A percentile compares a stretch with the other conserved stretches of the same genome.
Evolutionary conservation across 2,329 filamentous ascomycete genomes (phyloP).

Genomic region (Talaromyces sp.): DNA sequence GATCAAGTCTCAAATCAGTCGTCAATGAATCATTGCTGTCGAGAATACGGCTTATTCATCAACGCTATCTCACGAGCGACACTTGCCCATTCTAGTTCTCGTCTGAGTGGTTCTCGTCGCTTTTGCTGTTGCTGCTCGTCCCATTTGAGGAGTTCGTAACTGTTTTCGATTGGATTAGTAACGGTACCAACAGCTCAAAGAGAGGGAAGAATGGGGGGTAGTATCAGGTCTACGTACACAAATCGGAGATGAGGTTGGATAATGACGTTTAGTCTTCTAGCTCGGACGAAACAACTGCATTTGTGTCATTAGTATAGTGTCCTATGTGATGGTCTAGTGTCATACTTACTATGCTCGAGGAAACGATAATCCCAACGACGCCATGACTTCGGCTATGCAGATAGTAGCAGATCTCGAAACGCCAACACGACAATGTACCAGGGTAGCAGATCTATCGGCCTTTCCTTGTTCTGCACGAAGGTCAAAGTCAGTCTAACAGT

Average conservation of each 20-base stretch:
- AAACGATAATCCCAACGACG: conserved; percentile 70
- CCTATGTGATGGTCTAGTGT: neutral
- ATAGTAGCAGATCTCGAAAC: conserved; percentile 95
- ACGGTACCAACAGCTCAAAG: neutral
- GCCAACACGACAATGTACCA: conserved; percentile 94
- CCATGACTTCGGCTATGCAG: conserved; percentile 98
- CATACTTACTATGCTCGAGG: conserved; percentile 74
- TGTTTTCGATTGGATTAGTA: conserved; percentile 26
- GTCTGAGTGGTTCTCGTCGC: conserved; percentile 52
- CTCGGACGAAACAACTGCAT: conserved; percentile 77
- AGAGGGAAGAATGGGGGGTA: neutral
- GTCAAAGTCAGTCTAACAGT: neutral
- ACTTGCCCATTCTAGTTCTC: conserved; percentile 87
- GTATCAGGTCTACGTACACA: too few relatives aligned
- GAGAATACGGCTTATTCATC: conserved; percentile 91
- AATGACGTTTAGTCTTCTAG: conserved; percentile 89
- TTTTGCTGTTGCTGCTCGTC: conserved; percentile 71
- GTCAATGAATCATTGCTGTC: conserved; percentile 42
- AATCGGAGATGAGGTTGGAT: conserved; percentile 96
- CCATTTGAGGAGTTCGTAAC: conserved; percentile 87
- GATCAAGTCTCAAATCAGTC: neutral
- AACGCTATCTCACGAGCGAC: conserved; percentile 85
- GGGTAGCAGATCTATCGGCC: conserved; percentile 69
- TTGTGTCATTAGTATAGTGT: neutral
- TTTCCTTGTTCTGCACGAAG: conserved; percentile 68